Percentiles rank a stretch among this genome's conserved stretches.
Evolutionary conservation across 495 filamentous ascomycete species (phyloP).

Genomic region (Wilcoxina mikolae): DNA sequence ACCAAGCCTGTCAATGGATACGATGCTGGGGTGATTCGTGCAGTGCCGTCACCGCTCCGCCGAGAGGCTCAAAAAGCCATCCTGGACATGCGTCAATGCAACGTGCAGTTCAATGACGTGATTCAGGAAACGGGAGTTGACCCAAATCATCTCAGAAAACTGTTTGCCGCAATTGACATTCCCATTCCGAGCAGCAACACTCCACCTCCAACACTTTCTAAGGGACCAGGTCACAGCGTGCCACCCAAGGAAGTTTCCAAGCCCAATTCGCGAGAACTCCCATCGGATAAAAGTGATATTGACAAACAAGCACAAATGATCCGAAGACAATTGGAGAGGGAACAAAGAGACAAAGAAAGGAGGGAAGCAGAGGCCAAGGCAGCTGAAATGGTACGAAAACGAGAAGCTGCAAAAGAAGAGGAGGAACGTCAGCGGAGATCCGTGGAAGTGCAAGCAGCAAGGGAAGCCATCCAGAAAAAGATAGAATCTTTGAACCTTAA

Average conservation of each 20-base stretch:
- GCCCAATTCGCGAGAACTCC: constrained; percentile 15
- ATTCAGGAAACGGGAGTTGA: constrained; percentile 55
- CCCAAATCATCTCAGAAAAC: constrained; percentile 40
- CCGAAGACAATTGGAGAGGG: constrained; percentile 22
- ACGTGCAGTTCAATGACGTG: constrained; percentile 52
- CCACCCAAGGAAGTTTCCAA: constrained; percentile 3
- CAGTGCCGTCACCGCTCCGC: background rate
- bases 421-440: constrained; percentile 22
- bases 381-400: constrained; percentile 19
- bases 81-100: constrained; percentile 45
- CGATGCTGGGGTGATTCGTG: background rate
- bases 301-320: constrained; percentile 22
- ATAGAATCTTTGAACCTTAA: constrained; percentile 25
- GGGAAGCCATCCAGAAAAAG: constrained; percentile 39
- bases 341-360: constrained; percentile 23
- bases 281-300: constrained; percentile 18
- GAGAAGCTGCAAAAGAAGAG: constrained; percentile 23
- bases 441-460: constrained; percentile 36
- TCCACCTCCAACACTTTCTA: background rate
- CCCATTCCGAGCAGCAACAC: constrained; percentile 25
- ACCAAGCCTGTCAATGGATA: background rate
- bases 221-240: background rate
- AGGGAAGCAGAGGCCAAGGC: constrained; percentile 26
- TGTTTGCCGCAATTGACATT: constrained; percentile 54
- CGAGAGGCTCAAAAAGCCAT: constrained; percentile 50